Conservation (phyloP, 805 yeast genomes). For the Saccharomycopsis lassenensis region DNA sequence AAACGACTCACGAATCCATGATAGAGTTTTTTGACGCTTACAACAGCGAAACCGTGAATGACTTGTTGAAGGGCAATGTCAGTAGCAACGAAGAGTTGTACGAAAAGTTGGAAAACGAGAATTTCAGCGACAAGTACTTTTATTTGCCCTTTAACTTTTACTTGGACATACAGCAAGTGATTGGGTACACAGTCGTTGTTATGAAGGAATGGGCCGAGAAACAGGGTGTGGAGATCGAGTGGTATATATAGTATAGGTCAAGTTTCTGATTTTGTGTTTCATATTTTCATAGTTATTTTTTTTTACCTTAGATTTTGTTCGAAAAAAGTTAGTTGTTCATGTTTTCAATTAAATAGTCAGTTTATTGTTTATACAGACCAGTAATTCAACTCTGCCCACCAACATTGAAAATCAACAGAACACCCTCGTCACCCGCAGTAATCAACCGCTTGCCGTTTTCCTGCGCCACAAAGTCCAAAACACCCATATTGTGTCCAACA, state of each 20-base stretch:
- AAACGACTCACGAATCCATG: slow-evolving; percentile 4
- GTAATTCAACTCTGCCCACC: background rate
- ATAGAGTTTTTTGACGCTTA: slow-evolving; percentile 12
- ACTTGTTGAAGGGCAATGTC: background rate
- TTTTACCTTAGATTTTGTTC: no score
- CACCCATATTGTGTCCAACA: slow-evolving; percentile 90
- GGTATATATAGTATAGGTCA: slow-evolving; percentile 8
- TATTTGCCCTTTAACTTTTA: slow-evolving; percentile 16
- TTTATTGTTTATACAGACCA: no score
- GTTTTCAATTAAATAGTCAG: no score
- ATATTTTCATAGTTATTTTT: no score
- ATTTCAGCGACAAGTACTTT: slow-evolving; percentile 1
- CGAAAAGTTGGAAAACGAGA: slow-evolving; percentile 8
- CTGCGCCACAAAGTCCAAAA: slow-evolving; percentile 69
- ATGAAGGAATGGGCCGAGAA: slow-evolving; percentile 17
- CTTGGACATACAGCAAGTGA: slow-evolving; percentile 11
- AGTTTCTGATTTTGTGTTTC: no score
- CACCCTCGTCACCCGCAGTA: slow-evolving; percentile 97
- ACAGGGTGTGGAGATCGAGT: slow-evolving; percentile 6
- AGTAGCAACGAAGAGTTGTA: slow-evolving; percentile 1
- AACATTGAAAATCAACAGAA: slow-evolving; percentile 55
- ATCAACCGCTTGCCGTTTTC: slow-evolving; percentile 58
- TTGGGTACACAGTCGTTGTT: slow-evolving; percentile 13
- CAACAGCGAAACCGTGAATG: background rate
- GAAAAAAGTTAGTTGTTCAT: no score